Base-by-base conservation (phyloP, 2,329 filamentous ascomycete species). In the Lachnellula hyalina region DNA sequence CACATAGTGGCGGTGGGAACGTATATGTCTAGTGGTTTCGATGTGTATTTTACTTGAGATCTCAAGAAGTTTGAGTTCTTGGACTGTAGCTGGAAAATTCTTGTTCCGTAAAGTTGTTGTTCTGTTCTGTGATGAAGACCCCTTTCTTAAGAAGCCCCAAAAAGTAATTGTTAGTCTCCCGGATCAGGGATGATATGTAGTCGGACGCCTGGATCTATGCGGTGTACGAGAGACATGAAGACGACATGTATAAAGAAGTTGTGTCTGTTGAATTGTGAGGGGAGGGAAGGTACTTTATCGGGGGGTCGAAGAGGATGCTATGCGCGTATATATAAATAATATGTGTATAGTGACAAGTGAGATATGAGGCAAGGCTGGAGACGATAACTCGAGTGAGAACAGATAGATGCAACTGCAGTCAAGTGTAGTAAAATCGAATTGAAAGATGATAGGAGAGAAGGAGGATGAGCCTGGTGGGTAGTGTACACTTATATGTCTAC, bases 1-100 rank as follows among this genome's bases (percentile, higher is more conserved):
- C 78, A 81, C 78, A 81, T 81, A 48, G 70, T 74, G 72, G 65
- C 63, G 61, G 66, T 65, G 56, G 59, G 57, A 58, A 62, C 46
- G 65, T 58, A 47, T 56, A 42, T 47, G 45, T 44, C 49, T 42
- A 51, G 36, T n/a, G 52, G 47, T 48, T 19, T 52, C 42, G 53
- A 51, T 36, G 14, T 47, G n/a, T 50, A 21, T 48, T 38, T 23
- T 19, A 8, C n/a, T 42, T 45, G 49, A 19, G 25, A 14, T 15
- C 6, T 41, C 32, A n/a, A 34, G 52, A 47, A 32, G 35, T n/a
- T 32, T 5, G 28, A 28, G 32, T 52, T 9, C 17, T 41, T 19
- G 8, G 44, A 17, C 23, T 49, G 19, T 36, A 32, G 17, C 12
- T 41, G n/a, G 49, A 21, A 48, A 53, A 40, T 19, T 15, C 38